Conservation (phyloP, 345 rosid genomes). For the Garcia nutans region DNA sequence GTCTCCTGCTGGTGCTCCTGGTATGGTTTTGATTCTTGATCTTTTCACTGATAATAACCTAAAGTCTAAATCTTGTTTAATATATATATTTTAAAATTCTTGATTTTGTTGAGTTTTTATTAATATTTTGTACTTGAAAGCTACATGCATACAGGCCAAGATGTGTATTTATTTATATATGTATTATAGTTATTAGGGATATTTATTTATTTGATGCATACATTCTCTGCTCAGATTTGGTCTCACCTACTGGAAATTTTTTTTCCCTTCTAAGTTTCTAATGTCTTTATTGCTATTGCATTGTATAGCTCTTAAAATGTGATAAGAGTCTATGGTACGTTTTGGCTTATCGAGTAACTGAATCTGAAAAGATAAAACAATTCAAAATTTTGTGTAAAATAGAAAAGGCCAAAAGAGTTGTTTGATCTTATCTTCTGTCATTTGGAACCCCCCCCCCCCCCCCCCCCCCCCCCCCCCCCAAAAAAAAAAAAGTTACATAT, state of each 20-base stretch:
- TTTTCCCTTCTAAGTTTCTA: neutral
- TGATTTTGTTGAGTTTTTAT: neutral
- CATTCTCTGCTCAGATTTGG: neutral
- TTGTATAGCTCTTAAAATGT: neutral
- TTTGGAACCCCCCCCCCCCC: too few relatives aligned
- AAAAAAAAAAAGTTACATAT: too few relatives aligned
- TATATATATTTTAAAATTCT: neutral
- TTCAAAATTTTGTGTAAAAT: neutral
- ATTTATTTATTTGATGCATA: neutral
- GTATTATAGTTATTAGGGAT: too few relatives aligned
- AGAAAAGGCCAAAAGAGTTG: neutral
- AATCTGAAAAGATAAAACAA: neutral
- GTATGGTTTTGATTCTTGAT: slow-evolving; percentile 25
- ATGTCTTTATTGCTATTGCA: neutral
- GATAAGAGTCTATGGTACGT: too few relatives aligned
- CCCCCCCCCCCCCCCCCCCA: fast-evolving
- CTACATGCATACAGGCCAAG: neutral
- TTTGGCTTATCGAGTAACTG: neutral
- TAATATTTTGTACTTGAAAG: neutral
- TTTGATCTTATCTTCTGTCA: neutral
- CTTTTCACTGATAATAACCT: neutral
- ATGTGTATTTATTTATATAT: neutral
- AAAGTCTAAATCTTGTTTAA: neutral
- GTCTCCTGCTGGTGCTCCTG: slow-evolving; percentile 47
- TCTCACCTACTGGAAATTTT: neutral